Base-by-base conservation (phyloP, 768 basidiomycete species). In the Termitomyces sp. region DNA sequence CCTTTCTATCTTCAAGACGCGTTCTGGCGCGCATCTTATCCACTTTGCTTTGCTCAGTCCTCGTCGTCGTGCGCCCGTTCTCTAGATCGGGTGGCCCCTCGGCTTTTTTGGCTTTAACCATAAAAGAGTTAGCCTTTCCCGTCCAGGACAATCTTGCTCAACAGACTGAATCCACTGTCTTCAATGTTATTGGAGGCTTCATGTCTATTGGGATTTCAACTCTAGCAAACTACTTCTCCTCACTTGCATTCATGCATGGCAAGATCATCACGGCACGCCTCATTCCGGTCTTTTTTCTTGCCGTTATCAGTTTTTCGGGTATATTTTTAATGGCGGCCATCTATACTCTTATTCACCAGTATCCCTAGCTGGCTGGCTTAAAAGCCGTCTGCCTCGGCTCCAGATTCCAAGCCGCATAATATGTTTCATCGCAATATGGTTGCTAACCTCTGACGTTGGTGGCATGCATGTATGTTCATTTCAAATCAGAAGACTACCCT, bases 91-190 rank as follows among this genome's bases (percentile, higher is more conserved):
- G 78, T 7, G 76, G 78, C 5, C 46, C 55, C 3, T 71, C 63
- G 27, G 78, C 76, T 18, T 80, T 76, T 64, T 69, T 80, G 6
- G 66, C 68, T 12, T 53, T 74, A 12, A 71, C 72, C 5, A 60
- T 81, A 39, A 79, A 81, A 53, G 81, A 82, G 55, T 72, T 80
- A 9, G 72, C 79, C 50, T 81, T 82, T 61, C 74, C 74, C 22
- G 73, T 76, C 2, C 77, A 82, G 60, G 74, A 77, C 40, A 77
- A 69, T 61, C 69, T 82, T 12, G 76, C 80, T 0, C 78, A 82
- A 61, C 79, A 82, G 64, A 61, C 81, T 4, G 81, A 81, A 63
- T 68, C 69, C 1, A 76, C 76, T 1, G 59, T 80, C 18, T 69
- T 82, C 27, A 77, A 79, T 55, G 68, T 78, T 8, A 65, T 72